A percentile compares a stretch with the other conserved stretches of the same genome.
These are phyloP conservation scores for Saccharomycopsis hybrid DNA, from an alignment of 1,139 yeast genomes.

Conservation along the genomic window DNA sequence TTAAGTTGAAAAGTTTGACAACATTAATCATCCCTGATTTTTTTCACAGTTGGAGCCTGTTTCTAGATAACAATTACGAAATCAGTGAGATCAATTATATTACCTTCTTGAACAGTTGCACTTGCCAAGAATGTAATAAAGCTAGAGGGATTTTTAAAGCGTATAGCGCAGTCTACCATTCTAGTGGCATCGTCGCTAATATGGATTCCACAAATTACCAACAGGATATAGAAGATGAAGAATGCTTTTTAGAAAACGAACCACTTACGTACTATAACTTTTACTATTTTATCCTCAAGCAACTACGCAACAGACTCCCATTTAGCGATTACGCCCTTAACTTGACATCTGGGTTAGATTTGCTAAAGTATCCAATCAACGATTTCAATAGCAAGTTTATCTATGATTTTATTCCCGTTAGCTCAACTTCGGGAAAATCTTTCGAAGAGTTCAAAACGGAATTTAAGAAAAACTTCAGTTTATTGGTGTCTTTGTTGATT, in stretches of 20 bases:
- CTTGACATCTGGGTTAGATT: slow-evolving; percentile 22
- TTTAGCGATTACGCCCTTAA: slow-evolving; percentile 22
- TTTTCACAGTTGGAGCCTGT: slow-evolving; percentile 26
- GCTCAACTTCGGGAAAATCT: no score
- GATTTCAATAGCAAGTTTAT: slow-evolving; percentile 10
- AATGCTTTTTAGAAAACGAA: no score
- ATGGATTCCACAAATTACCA: background rate
- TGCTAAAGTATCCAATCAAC: slow-evolving; percentile 20
- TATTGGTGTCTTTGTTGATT: slow-evolving; percentile 19
- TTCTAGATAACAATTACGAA: slow-evolving; percentile 24
- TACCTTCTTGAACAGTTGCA: slow-evolving; percentile 24
- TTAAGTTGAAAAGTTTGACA: slow-evolving; percentile 21
- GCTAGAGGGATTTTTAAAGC: slow-evolving; percentile 23
- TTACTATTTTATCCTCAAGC: slow-evolving; percentile 24
- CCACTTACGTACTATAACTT: no score
- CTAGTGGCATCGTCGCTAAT: background rate
- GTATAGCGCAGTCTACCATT: background rate
- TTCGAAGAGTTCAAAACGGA: background rate
- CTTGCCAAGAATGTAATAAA: slow-evolving; percentile 22
- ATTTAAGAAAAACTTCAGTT: background rate
- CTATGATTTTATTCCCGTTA: slow-evolving; percentile 16
- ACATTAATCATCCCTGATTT: slow-evolving; percentile 25
- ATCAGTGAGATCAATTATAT: slow-evolving; percentile 22
- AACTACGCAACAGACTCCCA: slow-evolving; percentile 25
- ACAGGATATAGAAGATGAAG: no score